A percentile compares a stretch with the other conserved stretches of the same genome.
Conservation (phyloP, 331 rosid species). For the Cydonia oblonga region DNA sequence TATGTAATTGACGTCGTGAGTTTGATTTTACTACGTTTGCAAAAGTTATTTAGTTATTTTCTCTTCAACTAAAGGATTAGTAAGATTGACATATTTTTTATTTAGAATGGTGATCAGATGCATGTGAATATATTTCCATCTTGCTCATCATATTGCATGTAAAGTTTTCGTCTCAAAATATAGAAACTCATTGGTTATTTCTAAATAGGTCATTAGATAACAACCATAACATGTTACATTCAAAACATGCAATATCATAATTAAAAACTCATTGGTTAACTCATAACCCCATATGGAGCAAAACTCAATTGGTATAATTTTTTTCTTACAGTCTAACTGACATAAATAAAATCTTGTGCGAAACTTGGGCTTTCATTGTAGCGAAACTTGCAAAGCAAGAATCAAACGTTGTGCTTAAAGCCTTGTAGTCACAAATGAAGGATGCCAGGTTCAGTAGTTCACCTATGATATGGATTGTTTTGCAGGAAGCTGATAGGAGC, state of each 20-base stretch:
- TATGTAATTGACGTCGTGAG: no score
- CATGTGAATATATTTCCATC: neutral
- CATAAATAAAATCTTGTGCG: neutral
- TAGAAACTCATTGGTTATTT: neutral
- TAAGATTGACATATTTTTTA: neutral
- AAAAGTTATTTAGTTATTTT: no score
- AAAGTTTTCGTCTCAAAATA: no score
- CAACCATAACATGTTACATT: neutral
- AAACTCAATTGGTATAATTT: neutral
- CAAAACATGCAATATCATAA: neutral
- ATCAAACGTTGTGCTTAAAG: neutral
- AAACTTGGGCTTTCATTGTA: neutral
- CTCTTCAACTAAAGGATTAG: neutral
- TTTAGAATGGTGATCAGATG: no score
- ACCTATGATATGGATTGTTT: neutral
- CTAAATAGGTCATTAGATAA: neutral
- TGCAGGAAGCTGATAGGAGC: conserved; percentile 80
- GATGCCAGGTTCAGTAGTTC: neutral
- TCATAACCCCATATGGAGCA: neutral
- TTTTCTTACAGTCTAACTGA: neutral
- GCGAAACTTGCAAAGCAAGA: neutral
- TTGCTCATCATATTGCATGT: neutral
- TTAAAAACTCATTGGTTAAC: neutral
- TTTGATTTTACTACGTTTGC: neutral
- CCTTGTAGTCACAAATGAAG: neutral